Base-by-base conservation (phyloP, 331 rosid species). In the Stylosanthes scabra region DNA sequence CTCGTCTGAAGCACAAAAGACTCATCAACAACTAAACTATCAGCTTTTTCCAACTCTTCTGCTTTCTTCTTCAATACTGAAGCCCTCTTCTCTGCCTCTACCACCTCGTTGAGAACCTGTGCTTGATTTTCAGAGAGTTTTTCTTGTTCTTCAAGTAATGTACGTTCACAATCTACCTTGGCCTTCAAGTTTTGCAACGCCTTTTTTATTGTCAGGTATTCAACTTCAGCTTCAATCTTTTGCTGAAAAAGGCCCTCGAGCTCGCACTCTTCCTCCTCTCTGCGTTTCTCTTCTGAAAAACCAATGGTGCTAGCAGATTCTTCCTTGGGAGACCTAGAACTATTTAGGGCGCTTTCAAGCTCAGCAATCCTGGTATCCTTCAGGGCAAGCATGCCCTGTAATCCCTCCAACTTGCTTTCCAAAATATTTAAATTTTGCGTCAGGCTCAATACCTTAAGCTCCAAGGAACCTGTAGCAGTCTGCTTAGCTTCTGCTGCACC, bases 181-280 rank as follows among this genome's bases (percentile, higher is more conserved):
- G 46, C 70, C 74, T 91, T 87, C 75, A 84, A 56, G 27, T 70
- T 86, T 69, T 88, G 83, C 27, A 79, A 46, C 15, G 71, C 74
- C 81, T 79, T 80, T 54, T 58, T 66, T 47, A 91, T 46, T 40
- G 84, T 81, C 59, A 89, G 81, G 70, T 63, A 87, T 77, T 86
- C 93, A 57, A 94, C 73, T 83, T 94, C 97, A 47, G 85, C 90
- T 89, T 91, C 96, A 56, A 91, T 81, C 82, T 82, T 91, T 76
- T 82, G 84, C 88, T 68, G 78, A 63, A 91, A 88, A 72, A 88
- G n/a, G 40, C 11, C 63, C 42, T 90, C 97, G 2, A 88, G 59
- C 68, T 83, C 91, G 0, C 50, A 61, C 55, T 87, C 88, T 13
- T 77, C 28, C 82, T 75, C 90, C 82, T 75, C 90, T 46, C 9